These are phyloP conservation scores for Aspergillus puulaauensis DNA, from an alignment of 2,329 filamentous ascomycete species.

Conservation along the genomic window DNA sequence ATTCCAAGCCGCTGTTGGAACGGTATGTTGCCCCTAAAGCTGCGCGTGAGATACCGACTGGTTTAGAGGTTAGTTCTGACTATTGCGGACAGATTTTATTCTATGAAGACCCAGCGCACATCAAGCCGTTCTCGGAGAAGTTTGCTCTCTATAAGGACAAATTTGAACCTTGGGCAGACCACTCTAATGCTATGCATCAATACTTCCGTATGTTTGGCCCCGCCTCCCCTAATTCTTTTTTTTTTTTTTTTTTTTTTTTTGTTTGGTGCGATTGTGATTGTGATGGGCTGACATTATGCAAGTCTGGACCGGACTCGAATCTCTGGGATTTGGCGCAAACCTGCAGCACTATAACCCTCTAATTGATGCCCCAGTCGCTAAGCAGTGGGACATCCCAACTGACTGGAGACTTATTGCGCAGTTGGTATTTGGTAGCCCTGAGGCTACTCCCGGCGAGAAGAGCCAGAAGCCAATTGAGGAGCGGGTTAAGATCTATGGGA, in stretches of 20 bases:
- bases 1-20: constrained; percentile 74
- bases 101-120: constrained; percentile 73
- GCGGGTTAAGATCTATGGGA: constrained; percentile 63
- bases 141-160: constrained; percentile 74
- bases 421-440: constrained; percentile 73
- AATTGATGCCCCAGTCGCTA: constrained; percentile 69
- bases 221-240: not conserved
- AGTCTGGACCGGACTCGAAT: constrained; percentile 78
- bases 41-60: constrained; percentile 21
- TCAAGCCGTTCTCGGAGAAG: constrained; percentile 66
- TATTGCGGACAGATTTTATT: constrained; percentile 62
- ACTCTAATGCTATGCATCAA: constrained; percentile 81
- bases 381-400: constrained; percentile 67
- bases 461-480: constrained; percentile 63
- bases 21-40: constrained; percentile 49
- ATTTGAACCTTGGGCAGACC: constrained; percentile 74
- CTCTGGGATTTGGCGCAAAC: constrained; percentile 82
- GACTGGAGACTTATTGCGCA: constrained; percentile 79
- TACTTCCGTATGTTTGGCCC: constrained; percentile 52
- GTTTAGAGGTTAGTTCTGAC: constrained; percentile 17
- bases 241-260: not conserved
- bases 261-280: not conserved
- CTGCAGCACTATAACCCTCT: constrained; percentile 93
- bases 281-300: not conserved
- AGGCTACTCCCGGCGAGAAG: constrained; percentile 62